Base-by-base conservation (phyloP, 352 stramenopile species). In the Globisporangium apiculatum region DNA sequence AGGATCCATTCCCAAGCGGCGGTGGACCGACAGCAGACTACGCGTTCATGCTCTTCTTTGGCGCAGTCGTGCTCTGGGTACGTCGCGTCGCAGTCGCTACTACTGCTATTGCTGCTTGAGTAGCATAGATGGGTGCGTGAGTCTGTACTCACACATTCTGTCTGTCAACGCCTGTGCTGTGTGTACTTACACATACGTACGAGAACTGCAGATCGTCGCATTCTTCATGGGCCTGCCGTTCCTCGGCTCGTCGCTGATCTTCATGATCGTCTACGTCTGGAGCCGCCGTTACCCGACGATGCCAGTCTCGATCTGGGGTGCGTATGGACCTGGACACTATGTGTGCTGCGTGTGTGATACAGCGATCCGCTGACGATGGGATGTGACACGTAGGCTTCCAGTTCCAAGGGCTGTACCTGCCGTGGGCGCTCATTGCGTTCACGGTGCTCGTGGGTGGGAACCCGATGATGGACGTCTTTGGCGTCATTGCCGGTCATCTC, bases 181-280 rank as follows among this genome's bases (percentile, higher is more conserved):
- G 6, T 46, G 15, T 3, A 15, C 5, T 6, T 12, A 11, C 40
- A 43, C 40, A 14, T 43, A 12, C 40, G 11, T 14, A 43, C 24
- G 24, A 31, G 24, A 31, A 31, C n/a, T 12, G 41, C 59, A 94
- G 83, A 67, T 95, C 50, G 62, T 94, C 37, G 83, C 73, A 40
- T 91, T 91, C 62, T 86, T 94, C 64, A 90, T 95, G 77, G 72
- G 65, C 18, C 69, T 95, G 12, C 79, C 78, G 42, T 96, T 96
- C 69, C 67, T 95, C 10, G 86, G 84, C 51, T 75, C 77, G 45
- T 84, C 87, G 42, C 74, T 96, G 36, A 92, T 94, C 67, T 95
- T 96, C 57, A 94, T 91, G 78, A 93, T 95, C 57, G 76, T 95
- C 37, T 96, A 96, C 72, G 75, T 96, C 48, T 96, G 87, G 87